These are phyloP conservation scores for Botryobasidium botryosum DNA, from an alignment of 768 basidiomycete genomes.

Conservation along the genomic window DNA sequence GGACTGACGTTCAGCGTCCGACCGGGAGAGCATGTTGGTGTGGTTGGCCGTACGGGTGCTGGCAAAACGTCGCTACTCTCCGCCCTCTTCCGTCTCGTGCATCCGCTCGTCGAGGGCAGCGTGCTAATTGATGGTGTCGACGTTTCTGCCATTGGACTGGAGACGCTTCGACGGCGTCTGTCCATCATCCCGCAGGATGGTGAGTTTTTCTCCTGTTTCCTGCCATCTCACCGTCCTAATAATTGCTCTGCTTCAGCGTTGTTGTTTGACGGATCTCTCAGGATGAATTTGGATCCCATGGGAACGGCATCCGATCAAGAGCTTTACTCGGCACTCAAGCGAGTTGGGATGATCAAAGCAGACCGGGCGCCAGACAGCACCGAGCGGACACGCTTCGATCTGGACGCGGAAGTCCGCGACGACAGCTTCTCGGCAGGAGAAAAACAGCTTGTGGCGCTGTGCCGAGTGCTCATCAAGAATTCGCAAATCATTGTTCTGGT, in stretches of 20 bases:
- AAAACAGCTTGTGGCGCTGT: constrained; percentile 6
- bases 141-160: constrained; percentile 25
- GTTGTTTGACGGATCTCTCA: constrained; percentile 6
- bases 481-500: constrained; percentile 26
- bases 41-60: constrained; percentile 37
- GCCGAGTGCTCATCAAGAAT: constrained; percentile 27
- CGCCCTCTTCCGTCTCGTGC: constrained; percentile 24
- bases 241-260: too few species aligned
- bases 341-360: not conserved
- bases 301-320: constrained; percentile 4
- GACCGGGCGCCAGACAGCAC: too few species aligned
- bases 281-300: constrained; percentile 8
- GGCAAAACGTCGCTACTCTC: constrained; percentile 21
- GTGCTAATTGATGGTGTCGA: constrained; percentile 29
- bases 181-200: constrained; percentile 20
- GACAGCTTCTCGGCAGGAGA: constrained; percentile 10
- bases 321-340: constrained; percentile 4
- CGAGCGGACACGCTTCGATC: too few species aligned
- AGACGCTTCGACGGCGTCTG: constrained; percentile 16
- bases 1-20: constrained; percentile 41
- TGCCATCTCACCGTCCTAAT: too few species aligned
- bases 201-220: too few species aligned
- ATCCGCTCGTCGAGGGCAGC: too few species aligned
- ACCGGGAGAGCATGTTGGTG: constrained; percentile 60
- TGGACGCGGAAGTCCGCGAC: constrained; percentile 6